Evolutionary conservation across 78 protist species (phyloP), one percentile per base, ranked within the genome.

Genomic region (Polysphondylium violaceum): DNA sequence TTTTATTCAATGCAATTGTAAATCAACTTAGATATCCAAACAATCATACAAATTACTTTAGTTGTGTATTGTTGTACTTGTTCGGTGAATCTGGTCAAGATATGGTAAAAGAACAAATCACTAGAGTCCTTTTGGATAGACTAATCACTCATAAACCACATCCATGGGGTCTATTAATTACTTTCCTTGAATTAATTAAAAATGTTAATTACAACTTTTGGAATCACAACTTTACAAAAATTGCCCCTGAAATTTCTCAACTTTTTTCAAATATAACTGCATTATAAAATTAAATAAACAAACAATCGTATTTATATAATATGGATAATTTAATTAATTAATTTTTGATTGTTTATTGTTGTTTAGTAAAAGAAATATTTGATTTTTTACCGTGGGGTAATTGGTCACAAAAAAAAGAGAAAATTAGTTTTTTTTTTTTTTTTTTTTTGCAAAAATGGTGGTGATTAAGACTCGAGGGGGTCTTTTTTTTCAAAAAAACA

Each of bases 81-180:
- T 99, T 97, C 47, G 16, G 95, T 14, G 96, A 94, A 43, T 44
- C 92, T 23, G 35, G 51, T 36, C 73, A 87, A 56, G 98, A 95
- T 67, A 53, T 86, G 12, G 56, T 96, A 17, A 96, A 97, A 47
- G 99, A 98, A 86, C 98, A 96, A 68, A 96, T 97, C 56, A 95
- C 96, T 25, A 87, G 99, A 33, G 99, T 99, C 14, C 95, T 99
- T 40, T 76, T 98, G 23, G 99, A 98, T 92, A 94, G 99, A 53
- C 86, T 98, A 33, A 92, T 99, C 29, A 98, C 94, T 56, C 79
- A 92, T 78, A 94, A 97, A 53, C 99, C 99, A 21, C 99, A 98
- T 94, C 99, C 99, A 40, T 99, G 99, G 99, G 99, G 99, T 17
- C 58, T 98, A 29, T 92, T 99, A 50, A 94, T 97, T 86, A 98